Percentiles rank a stretch among this genome's conserved stretches.
Conservation (phyloP, 371 early-diverging fungal genomes). For the Syncephalastrum monosporum region DNA sequence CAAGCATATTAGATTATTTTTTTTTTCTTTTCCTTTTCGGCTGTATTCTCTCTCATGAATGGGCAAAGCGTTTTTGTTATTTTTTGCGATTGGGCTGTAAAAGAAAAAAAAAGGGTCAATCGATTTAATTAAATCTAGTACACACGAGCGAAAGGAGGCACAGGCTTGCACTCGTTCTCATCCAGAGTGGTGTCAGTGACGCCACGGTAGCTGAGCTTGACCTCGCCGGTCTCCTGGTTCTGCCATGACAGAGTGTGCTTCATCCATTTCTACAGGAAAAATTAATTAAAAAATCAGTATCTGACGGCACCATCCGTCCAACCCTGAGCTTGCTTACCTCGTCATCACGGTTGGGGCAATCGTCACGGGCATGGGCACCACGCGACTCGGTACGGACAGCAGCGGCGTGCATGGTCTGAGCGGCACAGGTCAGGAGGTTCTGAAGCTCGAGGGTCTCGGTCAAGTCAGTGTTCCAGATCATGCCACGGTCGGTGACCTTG, state of each 20-base stretch:
- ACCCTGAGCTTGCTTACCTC: neutral
- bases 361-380: constrained; percentile 97
- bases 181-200: constrained; percentile 87
- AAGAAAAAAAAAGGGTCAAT: neutral
- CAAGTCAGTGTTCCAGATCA: constrained; percentile 99
- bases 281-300: too few relatives aligned
- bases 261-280: constrained; percentile 96
- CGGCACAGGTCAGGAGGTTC: constrained; percentile 92
- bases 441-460: constrained; percentile 95
- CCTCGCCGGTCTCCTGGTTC: constrained; percentile 77
- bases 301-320: neutral
- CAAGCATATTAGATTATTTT: too few relatives aligned
- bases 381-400: constrained; percentile 89
- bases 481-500: constrained; percentile 83
- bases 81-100: neutral
- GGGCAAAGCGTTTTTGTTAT: too few relatives aligned
- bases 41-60: too few relatives aligned
- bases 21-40: too few relatives aligned
- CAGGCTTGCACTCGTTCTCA: constrained; percentile 88
- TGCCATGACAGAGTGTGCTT: constrained; percentile 97
- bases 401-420: constrained; percentile 90
- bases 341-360: constrained; percentile 66
- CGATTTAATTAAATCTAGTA: constrained; percentile 60
- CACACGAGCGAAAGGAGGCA: constrained; percentile 93
- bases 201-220: constrained; percentile 80